Base-by-base conservation (phyloP, 176 grass and related monocot species). In the Zoysia pacifica region DNA sequence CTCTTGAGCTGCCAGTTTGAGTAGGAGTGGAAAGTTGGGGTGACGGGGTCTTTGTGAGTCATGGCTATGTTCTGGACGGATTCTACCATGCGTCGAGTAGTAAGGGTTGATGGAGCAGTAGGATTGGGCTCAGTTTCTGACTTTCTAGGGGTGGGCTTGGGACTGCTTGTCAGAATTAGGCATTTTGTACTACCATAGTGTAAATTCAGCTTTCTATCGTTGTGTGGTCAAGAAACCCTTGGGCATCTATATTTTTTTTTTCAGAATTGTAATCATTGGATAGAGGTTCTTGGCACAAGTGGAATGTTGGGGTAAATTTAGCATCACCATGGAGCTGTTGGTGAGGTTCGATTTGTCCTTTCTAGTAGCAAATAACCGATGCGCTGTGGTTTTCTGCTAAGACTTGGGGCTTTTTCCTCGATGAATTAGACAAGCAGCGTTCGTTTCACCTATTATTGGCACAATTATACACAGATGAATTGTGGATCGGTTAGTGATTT, bases 331-430 rank as follows among this genome's bases (percentile, higher is more conserved):
- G 50, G 55, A 35, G 62, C 16, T 48, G 16, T 68, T 67, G 51
- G 18, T 42, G 49, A 78, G 58, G 9, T 6, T 10, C 15, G 70
- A 58, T 71, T 75, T 20, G 41, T 4, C 47, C 6, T 53, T 74
- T 12, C n/a, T 79, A 65, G 14, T 79, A 65, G 14, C 37, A 43
- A 72, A 53, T 12, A 7, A 48, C 67, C 11, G 39, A 14, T 19
- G 45, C 52, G 62, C 4, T 67, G 52, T 62, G 70, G 70, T 16
- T 37, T 84, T 79, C 54, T 11, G 62, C 82, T 44, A 10, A 88
- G 36, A 37, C 6, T 76, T 44, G 14, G 55, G 67, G 45, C 50
- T 69, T 83, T 62, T 52, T 75, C 8, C 47, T 79, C 62, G n/a
- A 47, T 69, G 53, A 13, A 70, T 54, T 69, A 84, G 63, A 11